Base-by-base conservation (phyloP, 345 rosid genomes). In the Barbarea vulgaris region DNA sequence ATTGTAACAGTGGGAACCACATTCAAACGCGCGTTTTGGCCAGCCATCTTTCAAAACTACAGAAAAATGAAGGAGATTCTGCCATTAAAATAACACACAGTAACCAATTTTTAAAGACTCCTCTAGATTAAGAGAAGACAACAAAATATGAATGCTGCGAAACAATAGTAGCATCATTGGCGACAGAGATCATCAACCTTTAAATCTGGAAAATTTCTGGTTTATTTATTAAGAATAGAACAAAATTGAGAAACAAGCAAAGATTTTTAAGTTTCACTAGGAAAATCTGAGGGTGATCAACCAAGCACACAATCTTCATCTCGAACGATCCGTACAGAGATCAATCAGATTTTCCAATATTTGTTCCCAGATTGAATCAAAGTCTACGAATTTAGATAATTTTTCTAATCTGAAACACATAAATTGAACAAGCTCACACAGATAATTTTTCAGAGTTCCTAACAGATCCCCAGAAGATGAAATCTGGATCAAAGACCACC, bases 1-100 rank as follows among this genome's bases (percentile, higher is more conserved):
- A 86, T 83, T 11, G 98, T 88, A 42, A 93, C 94, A 6, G 96
- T 90, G 2, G 98, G 98, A 83, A 88, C 98, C 51, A 93, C 96
- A 83, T 76, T 90, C 89, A 90, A 80, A 58, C 96, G 90, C 41
- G 91, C 88, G 68, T 70, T 78, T 78, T 90, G 95, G 70, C 95
- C 93, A 11, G 96, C 73, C 98, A 93, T 91, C 60, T 75, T 86
- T 80, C 64, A 75, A 42, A 44, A 73, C 71, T 77, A 65, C 66
- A 48, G 67, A 61, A 67, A 27, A 22, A 42, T 0, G 8, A 37
- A 59, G 13, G 10, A 58, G 19, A 33, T 11, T n/a, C 24, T n/a
- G 4, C 17, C 42, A 61, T 51, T 42, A 18, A 69, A 31, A 31
- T 58, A 64, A 41, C 8, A 63, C 77, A 73, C 10, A 54, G 28